These are phyloP conservation scores for Gaertneriomyces semiglobifer DNA, from an alignment of 192 early-diverging fungal species.

Conservation along the genomic window DNA sequence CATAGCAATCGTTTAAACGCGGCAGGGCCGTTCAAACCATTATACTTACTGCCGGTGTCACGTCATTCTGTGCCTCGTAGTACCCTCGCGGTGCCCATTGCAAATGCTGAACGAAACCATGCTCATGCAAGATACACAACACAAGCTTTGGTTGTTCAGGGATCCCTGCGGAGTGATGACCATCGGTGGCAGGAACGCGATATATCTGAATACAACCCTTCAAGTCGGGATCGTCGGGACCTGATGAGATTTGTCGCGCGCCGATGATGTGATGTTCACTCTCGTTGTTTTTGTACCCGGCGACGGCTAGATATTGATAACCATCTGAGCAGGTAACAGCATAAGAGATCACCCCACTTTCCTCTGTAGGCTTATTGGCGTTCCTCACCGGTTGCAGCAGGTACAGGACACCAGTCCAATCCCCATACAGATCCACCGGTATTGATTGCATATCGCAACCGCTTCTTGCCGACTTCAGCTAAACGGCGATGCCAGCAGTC, in stretches of 20 bases:
- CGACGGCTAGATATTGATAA: constrained; percentile 39
- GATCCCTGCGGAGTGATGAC: neutral
- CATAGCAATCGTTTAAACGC: neutral
- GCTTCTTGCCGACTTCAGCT: neutral
- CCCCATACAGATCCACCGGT: constrained; percentile 46
- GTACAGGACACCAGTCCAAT: constrained; percentile 37
- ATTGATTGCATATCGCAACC: constrained; percentile 29
- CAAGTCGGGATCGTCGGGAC: constrained; percentile 5
- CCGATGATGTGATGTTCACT: constrained; percentile 34
- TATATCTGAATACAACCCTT: constrained; percentile 45
- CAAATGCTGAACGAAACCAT: constrained; percentile 36
- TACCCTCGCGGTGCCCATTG: constrained; percentile 32
- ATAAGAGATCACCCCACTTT: neutral
- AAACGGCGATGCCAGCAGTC: neutral
- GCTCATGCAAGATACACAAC: constrained; percentile 32
- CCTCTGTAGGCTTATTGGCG: neutral
- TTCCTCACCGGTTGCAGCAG: neutral
- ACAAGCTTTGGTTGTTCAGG: constrained; percentile 22
- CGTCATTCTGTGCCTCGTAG: constrained; percentile 19
- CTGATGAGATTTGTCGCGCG: constrained; percentile 8
- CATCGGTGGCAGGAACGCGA: too few relatives aligned
- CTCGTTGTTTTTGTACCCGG: constrained; percentile 34
- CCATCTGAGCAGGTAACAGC: neutral
- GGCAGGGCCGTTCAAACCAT: neutral
- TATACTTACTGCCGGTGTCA: neutral